phyloP scores from a whole-genome alignment of 2,329 filamentous ascomycete species.

The Trichoderma simmonsii region DNA sequence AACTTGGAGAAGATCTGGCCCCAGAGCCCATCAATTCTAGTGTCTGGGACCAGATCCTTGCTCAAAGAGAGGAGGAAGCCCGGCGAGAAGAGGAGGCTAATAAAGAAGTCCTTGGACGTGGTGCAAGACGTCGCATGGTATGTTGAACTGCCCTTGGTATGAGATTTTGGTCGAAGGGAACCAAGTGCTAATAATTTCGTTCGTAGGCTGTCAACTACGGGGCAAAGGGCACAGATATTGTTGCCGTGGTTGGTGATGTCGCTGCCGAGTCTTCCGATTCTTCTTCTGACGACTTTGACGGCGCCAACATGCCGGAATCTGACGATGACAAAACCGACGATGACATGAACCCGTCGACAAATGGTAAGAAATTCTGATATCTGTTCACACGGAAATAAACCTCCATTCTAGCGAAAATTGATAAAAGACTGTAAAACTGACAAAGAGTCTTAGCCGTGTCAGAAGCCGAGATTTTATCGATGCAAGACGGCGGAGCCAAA shows the following conservation, averaged over 20 bases:
- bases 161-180: not conserved
- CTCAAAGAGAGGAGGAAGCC: constrained; percentile 75
- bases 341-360: constrained; percentile 23
- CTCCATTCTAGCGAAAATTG: constrained; percentile 19
- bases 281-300: constrained; percentile 36
- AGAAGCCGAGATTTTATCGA: constrained; percentile 23
- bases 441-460: constrained; percentile 30
- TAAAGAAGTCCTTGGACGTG: constrained; percentile 77
- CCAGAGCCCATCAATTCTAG: constrained; percentile 58
- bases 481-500: constrained; percentile 17
- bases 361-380: constrained; percentile 37
- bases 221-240: constrained; percentile 24
- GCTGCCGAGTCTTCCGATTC: constrained; percentile 31
- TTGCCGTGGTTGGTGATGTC: constrained; percentile 26
- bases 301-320: constrained; percentile 27
- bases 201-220: constrained; percentile 37
- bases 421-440: constrained; percentile 33
- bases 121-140: constrained; percentile 65
- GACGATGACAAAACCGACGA: constrained; percentile 30
- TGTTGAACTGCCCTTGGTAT: constrained; percentile 19
- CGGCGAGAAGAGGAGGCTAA: constrained; percentile 65
- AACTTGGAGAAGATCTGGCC: constrained; percentile 50
- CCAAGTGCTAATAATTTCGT: constrained; percentile 20
- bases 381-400: constrained; percentile 24
- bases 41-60: constrained; percentile 88